These are phyloP conservation scores for Panaeolus cyanescens DNA, from an alignment of 768 basidiomycete genomes.

Conservation along the genomic window DNA sequence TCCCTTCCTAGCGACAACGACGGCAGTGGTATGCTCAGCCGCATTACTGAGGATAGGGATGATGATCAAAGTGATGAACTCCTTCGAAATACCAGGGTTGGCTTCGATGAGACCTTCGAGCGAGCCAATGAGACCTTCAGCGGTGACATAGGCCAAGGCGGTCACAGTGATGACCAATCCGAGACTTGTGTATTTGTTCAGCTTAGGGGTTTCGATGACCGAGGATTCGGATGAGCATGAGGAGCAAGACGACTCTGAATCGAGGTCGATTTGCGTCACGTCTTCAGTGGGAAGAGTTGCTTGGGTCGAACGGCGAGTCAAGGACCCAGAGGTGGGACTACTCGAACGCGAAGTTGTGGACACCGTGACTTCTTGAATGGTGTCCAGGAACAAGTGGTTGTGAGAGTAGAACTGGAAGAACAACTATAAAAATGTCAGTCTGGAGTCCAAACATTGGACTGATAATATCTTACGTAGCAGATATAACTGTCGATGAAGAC, in stretches of 20 bases:
- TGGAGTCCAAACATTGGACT: not conserved
- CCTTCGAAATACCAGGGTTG: conserved; percentile 40
- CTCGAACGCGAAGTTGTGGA: conserved; percentile 15
- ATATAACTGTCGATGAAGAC: conserved; percentile 9
- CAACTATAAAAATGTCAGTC: conserved; percentile 29
- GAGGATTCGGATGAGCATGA: conserved; percentile 11
- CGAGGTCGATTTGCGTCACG: not conserved
- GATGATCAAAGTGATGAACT: conserved; percentile 47
- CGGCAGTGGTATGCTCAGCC: conserved; percentile 43
- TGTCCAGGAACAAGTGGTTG: conserved; percentile 44
- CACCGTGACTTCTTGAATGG: conserved; percentile 24
- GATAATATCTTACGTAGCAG: conserved; percentile 16
- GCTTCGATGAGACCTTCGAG: conserved; percentile 39
- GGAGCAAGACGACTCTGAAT: conserved; percentile 12
- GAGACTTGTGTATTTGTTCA: conserved; percentile 35
- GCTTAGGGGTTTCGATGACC: not conserved
- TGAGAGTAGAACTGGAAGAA: conserved; percentile 59
- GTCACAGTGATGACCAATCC: conserved; percentile 32
- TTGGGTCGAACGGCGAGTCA: conserved; percentile 17
- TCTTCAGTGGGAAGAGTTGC: conserved; percentile 22
- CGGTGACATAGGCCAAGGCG: conserved; percentile 41
- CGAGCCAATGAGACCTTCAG: conserved; percentile 42
- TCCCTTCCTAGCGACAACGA: conserved; percentile 42
- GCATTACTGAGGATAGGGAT: conserved; percentile 45
- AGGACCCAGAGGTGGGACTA: not conserved